Conservation (phyloP, 192 early-diverging fungal species). For the Umbelopsis vinacea region DNA sequence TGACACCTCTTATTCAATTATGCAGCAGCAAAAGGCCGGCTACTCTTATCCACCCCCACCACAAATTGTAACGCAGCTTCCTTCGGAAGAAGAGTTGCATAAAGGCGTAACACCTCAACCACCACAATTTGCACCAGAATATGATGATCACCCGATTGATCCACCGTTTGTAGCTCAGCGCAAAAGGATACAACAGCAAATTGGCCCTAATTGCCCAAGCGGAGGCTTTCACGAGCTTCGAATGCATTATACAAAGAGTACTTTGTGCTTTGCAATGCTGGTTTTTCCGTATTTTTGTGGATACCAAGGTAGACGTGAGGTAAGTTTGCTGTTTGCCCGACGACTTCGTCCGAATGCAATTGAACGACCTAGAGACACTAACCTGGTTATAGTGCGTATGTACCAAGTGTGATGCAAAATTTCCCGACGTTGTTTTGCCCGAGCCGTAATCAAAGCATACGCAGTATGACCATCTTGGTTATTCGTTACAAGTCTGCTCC, state of each 20-base stretch:
- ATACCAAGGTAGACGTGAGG: conserved; percentile 32
- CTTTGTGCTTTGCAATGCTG: conserved; percentile 28
- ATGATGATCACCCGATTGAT: neutral
- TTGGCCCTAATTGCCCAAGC: conserved; percentile 27
- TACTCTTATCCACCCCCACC: conserved; percentile 1
- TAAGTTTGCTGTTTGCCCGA: neutral
- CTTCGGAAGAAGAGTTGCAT: neutral
- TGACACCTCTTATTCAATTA: neutral
- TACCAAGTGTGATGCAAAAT: conserved; percentile 33
- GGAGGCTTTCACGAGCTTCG: conserved; percentile 33
- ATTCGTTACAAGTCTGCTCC: too few relatives aligned
- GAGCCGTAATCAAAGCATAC: conserved; percentile 7
- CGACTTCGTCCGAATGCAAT: neutral
- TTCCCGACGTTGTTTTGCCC: conserved; percentile 29
- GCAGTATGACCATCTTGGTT: too few relatives aligned
- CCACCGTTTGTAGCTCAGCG: conserved; percentile 31
- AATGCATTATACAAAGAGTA: conserved; percentile 35
- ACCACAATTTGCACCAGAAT: neutral
- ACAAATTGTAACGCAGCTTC: conserved; percentile 1
- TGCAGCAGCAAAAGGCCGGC: neutral
- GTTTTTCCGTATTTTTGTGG: conserved; percentile 40
- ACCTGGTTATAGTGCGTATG: conserved; percentile 27
- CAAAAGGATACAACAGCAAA: conserved; percentile 30
- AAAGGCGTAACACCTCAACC: too few relatives aligned
- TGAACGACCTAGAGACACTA: neutral